Evolutionary conservation across 2,329 filamentous ascomycete species (phyloP), one percentile per base, ranked within the genome.

Genomic region (Colletotrichum euphorbiae): DNA sequence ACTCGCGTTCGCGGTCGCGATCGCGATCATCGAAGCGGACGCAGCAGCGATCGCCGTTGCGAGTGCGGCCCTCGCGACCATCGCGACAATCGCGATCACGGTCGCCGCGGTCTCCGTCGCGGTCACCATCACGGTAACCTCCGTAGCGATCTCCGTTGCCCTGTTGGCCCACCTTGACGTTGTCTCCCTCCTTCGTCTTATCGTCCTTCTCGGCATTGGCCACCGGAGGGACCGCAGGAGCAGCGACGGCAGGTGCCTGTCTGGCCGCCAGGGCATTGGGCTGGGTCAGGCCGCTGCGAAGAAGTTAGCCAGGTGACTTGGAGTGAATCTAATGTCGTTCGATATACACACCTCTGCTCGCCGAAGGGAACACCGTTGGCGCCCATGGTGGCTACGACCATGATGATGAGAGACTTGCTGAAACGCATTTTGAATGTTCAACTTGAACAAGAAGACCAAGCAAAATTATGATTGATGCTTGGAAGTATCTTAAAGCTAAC

Each of bases 321-420:
- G 28, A 28, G 28, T 8, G 28, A 28, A 28, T 2, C 6, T 28
- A 6, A 28, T 4, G 6, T 8, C 7, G 28, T 28, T 8, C 6
- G 13, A 19, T n/a, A 11, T 21, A 36, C 66, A 9, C 24, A 55
- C 66, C 42, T 66, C 28, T 60, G 54, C 45, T 69, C 66, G 28
- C 61, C 52, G 24, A 63, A 69, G 6, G 66, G 66, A 21, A 61
- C 66, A 21, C 54, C 66, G 24, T 58, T 69, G 24, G 61, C 66
- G 13, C 66, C 66, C 54, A 69, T 65, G 15, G 66, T 56, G 54
- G 66, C 66, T 11, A 61, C 66, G 17, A 69, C 66, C 66, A 69
- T 69, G 17, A 69, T 13, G 48, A 69, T 60, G 17, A 69, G 66
- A 15, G 66, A 69, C 21, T 69, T 33, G 48, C 52, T 59, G 66